Percentiles rank a stretch among this genome's conserved stretches.
phyloP scores from a whole-genome alignment of 2,329 filamentous ascomycete species.

The Magnaporthiopsis poae region DNA sequence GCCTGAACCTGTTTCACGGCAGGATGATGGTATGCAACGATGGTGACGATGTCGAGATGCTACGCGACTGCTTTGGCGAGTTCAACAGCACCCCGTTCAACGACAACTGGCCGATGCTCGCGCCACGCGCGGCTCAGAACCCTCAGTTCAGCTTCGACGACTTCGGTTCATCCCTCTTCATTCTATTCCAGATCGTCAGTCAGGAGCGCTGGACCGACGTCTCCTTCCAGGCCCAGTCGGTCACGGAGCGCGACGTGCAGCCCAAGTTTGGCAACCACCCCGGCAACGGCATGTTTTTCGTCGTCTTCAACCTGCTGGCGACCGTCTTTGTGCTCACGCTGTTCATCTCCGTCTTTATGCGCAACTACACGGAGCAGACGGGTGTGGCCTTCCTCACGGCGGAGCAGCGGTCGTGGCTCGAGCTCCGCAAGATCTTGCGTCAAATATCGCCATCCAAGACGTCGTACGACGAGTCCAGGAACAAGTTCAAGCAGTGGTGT shows the following conservation, averaged over 20 bases:
- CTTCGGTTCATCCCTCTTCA: slow-evolving; percentile 87
- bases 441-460: slow-evolving; percentile 93
- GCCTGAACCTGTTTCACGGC: slow-evolving; percentile 83
- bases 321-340: slow-evolving; percentile 94
- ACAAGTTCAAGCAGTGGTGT: slow-evolving; percentile 82
- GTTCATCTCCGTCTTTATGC: slow-evolving; percentile 99
- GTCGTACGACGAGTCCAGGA: slow-evolving; percentile 67
- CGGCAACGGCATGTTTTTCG: slow-evolving; percentile 87
- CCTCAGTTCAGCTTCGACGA: slow-evolving; percentile 87
- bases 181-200: slow-evolving; percentile 95
- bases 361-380: slow-evolving; percentile 97
- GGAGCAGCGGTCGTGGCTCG: slow-evolving; percentile 93
- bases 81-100: slow-evolving; percentile 66
- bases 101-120: slow-evolving; percentile 65
- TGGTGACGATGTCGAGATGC: slow-evolving; percentile 42
- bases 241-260: slow-evolving; percentile 67
- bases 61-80: slow-evolving; percentile 75
- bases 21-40: slow-evolving; percentile 76
- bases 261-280: slow-evolving; percentile 59
- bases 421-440: slow-evolving; percentile 78
- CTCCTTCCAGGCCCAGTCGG: slow-evolving; percentile 73
- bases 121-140: slow-evolving; percentile 72
- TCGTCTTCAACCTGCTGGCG: slow-evolving; percentile 89
- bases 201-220: slow-evolving; percentile 97
- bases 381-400: slow-evolving; percentile 91